Evolutionary conservation across 2,329 filamentous ascomycete species (phyloP).

Genomic region (Fusarium chlamydosporum): DNA sequence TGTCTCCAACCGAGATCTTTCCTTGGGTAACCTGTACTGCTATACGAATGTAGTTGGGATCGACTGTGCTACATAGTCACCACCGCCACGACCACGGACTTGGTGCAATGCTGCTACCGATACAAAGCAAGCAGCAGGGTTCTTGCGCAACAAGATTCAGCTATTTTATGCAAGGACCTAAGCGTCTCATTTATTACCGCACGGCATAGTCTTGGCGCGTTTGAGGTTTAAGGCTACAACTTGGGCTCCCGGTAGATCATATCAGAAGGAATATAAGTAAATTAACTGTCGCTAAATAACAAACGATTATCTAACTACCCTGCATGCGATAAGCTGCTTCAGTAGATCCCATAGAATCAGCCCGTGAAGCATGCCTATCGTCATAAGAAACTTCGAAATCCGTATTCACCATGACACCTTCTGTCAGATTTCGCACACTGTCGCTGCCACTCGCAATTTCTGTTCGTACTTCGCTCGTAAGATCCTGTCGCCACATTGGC

Average conservation of each 20-base stretch:
- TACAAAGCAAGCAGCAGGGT: no score
- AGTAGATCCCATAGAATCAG: conserved; percentile 39
- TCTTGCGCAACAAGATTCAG: not conserved
- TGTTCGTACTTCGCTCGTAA: conserved; percentile 2
- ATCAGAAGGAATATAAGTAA: not conserved
- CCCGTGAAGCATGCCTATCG: conserved; percentile 28
- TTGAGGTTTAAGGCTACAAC: not conserved
- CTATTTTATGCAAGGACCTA: not conserved
- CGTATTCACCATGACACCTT: conserved; percentile 43
- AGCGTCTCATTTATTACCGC: not conserved
- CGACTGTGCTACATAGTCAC: not conserved
- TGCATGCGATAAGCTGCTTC: conserved; percentile 40
- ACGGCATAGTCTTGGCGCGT: not conserved
- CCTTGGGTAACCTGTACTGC: not conserved
- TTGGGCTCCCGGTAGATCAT: not conserved
- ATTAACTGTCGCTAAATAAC: not conserved
- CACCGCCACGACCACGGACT: not conserved
- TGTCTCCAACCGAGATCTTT: no score
- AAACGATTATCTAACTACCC: not conserved
- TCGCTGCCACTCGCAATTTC: conserved; percentile 40
- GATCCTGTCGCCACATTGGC: conserved; percentile 37
- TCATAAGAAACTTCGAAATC: conserved; percentile 49
- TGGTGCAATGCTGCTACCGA: not conserved
- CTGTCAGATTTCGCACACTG: conserved; percentile 45
- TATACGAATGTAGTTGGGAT: not conserved